A percentile compares a stretch with the other conserved stretches of the same genome.
phyloP scores from a whole-genome alignment of 1,284 basidiomycete genomes.

The Ustilago loliicola region DNA sequence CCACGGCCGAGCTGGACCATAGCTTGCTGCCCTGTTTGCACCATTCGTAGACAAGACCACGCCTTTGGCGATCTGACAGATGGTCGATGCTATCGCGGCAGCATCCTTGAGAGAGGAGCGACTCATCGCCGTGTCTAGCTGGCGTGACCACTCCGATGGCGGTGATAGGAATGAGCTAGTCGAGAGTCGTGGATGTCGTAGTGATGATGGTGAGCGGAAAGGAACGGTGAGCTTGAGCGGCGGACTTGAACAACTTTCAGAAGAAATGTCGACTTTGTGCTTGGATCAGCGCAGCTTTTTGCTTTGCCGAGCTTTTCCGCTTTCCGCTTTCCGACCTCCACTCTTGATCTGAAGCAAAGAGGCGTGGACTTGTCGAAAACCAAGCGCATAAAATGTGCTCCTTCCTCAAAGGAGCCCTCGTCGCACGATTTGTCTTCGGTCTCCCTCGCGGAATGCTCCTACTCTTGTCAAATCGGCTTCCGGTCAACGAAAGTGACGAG shows the following conservation, averaged over 20 bases:
- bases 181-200: background rate
- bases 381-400: background rate
- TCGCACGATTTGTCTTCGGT: no score
- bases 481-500: conserved; percentile 1
- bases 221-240: background rate
- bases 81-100: conserved; percentile 48
- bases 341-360: background rate
- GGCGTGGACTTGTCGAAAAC: background rate
- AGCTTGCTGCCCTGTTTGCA: conserved; percentile 9
- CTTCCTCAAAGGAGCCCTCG: no score
- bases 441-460: no score
- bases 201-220: background rate
- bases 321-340: conserved; percentile 12
- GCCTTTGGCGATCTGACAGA: conserved; percentile 43
- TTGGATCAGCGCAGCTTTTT: conserved; percentile 13
- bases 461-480: no score
- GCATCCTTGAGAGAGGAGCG: conserved; percentile 47
- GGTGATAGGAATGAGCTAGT: background rate
- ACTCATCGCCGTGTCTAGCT: conserved; percentile 26
- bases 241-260: background rate
- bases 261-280: conserved; percentile 9
- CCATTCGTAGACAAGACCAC: conserved; percentile 36
- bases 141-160: background rate
- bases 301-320: conserved; percentile 17
- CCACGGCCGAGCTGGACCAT: conserved; percentile 28